Conservation (phyloP, 257 asterid genomes). For the Galeopsis tetrahit region DNA sequence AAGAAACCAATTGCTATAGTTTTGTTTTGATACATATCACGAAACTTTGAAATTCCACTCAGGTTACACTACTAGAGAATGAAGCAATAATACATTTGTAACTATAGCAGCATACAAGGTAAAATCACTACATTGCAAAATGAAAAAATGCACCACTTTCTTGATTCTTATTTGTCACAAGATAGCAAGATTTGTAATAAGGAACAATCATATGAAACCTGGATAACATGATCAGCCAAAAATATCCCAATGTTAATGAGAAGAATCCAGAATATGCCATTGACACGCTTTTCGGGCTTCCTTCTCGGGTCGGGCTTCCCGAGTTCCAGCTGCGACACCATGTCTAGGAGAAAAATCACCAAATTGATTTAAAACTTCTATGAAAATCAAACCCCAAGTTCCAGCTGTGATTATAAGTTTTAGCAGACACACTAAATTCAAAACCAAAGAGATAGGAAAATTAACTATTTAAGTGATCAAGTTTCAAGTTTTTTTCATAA, state of each 20-base stretch:
- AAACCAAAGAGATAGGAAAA: background rate
- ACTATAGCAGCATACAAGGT: constrained; percentile 5
- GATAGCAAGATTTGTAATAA: background rate
- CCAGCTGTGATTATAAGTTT: constrained; percentile 20
- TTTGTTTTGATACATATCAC: background rate
- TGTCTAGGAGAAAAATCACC: constrained; percentile 69
- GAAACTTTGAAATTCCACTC: background rate
- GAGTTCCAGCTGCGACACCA: constrained; percentile 80
- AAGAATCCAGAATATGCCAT: constrained; percentile 91
- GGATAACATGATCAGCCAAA: constrained; percentile 85
- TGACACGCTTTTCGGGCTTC: constrained; percentile 74
- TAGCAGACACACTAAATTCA: background rate
- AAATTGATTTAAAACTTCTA: constrained; percentile 33
- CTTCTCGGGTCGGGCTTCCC: constrained; percentile 59
- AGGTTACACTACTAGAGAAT: background rate
- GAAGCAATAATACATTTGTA: background rate
- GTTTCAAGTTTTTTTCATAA: background rate
- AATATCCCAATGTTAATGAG: constrained; percentile 79
- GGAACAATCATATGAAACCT: constrained; percentile 51
- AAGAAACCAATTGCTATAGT: background rate
- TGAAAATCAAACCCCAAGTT: constrained; percentile 19
- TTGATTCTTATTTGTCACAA: background rate
- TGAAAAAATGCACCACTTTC: background rate
- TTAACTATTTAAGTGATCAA: background rate
- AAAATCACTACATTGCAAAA: background rate